Evolutionary conservation across 495 filamentous ascomycete genomes (phyloP), one percentile per base, ranked within the genome.

Genomic region (Hypoxylon intermedium): DNA sequence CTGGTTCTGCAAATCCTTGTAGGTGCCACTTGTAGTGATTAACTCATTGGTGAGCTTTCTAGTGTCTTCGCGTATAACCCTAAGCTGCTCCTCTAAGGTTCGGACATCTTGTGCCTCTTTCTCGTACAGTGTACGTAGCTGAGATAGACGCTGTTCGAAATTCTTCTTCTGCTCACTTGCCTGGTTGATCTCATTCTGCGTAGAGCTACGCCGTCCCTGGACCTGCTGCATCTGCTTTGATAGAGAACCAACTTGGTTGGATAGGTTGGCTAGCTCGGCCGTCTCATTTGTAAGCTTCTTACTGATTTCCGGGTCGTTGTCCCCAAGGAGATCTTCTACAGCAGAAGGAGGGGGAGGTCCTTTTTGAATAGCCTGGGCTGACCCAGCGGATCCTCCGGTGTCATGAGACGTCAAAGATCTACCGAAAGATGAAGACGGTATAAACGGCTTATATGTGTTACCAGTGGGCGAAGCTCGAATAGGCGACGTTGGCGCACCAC

Each of bases 191-290:
- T 93, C 88, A 46, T 87, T 86, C 71, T 97, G 91, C 1, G 89
- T 87, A 5, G 86, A 84, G 1, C 77, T 80, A 36, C 90, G 85
- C 74, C 96, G 92, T 31, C 78, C 83, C 67, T 95, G 92, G 3
- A 96, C 87, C 55, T 91, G 91, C 71, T 94, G 89, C 83, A 96
- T 96, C 78, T 98, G 92, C 72, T 89, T 94, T 1, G 92, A 86
- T 52, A 98, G 74, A 5, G 87, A 90, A 5, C 91, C 87, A 53
- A 98, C 89, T 72, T 98, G 93, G 71, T 96, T 98, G 5, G 92
- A 97, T 50, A 98, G 75, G 67, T 98, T 98, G 23, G 92, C 94
- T n/a, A 98, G 80, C 67, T 98, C 94, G 1, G 89, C 87, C 3
- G 92, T 94, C 72, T 98, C 94, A 54, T 85, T 86, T 0, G 86